Evolutionary conservation across 345 rosid species (phyloP).

Genomic region (Firmiana major): DNA sequence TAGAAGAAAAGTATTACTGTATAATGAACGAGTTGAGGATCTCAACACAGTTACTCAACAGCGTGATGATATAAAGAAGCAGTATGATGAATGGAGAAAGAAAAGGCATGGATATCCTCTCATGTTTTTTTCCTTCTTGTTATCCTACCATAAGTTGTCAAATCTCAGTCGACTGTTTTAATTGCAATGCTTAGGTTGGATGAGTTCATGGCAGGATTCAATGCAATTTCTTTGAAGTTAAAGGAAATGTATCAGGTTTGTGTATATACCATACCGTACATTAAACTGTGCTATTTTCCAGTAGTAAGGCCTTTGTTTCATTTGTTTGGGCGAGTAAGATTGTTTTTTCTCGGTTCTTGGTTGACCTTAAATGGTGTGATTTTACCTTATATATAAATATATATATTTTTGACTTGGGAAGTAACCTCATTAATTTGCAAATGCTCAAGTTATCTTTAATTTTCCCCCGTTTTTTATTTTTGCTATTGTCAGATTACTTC

Average conservation of each 20-base stretch:
- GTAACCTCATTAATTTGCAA: neutral
- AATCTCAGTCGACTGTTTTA: slow-evolving; percentile 21
- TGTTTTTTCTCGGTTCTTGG: neutral
- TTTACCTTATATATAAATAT: too few relatives aligned
- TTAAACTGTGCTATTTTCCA: neutral
- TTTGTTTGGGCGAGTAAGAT: neutral
- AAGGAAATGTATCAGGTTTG: slow-evolving; percentile 99
- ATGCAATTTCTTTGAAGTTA: slow-evolving; percentile 82
- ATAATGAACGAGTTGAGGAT: slow-evolving; percentile 76
- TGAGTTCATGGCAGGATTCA: slow-evolving; percentile 97
- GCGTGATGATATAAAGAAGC: slow-evolving; percentile 84
- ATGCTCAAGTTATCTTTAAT: neutral
- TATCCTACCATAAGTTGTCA: neutral
- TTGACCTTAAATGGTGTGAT: neutral
- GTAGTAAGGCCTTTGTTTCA: neutral
- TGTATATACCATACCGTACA: neutral
- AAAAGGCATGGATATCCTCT: slow-evolving; percentile 48
- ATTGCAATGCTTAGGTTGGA: slow-evolving; percentile 61
- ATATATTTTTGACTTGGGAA: neutral
- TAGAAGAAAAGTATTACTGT: slow-evolving; percentile 63
- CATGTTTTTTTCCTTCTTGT: neutral
- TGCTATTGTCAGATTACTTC: neutral
- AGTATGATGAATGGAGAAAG: slow-evolving; percentile 83
- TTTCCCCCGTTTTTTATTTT: neutral
- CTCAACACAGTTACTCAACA: slow-evolving; percentile 70